A percentile compares a stretch with the other conserved stretches of the same genome.
These are phyloP conservation scores for Penicillium diatomitis DNA, from an alignment of 495 filamentous ascomycete genomes.

Conservation along the genomic window DNA sequence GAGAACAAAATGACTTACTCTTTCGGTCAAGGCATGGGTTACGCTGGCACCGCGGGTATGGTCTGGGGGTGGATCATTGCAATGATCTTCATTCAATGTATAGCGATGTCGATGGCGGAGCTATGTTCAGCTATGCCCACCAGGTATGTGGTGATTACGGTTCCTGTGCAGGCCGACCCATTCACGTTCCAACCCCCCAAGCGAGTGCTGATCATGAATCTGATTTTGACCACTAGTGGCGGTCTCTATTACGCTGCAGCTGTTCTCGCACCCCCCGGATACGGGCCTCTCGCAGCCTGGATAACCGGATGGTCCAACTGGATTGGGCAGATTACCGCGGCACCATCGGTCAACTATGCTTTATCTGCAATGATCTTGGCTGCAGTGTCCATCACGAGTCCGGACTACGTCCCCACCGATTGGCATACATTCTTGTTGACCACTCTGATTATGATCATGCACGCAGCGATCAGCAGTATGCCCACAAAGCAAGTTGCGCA, in stretches of 20 bases:
- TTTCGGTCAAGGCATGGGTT: conserved; percentile 51
- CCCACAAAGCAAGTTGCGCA: conserved; percentile 65
- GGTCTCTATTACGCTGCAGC: conserved; percentile 74
- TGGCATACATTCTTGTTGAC: conserved; percentile 69
- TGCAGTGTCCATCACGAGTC: conserved; percentile 58
- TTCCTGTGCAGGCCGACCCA: too few species aligned
- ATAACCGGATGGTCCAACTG: conserved; percentile 70
- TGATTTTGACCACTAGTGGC: conserved; percentile 37
- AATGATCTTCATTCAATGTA: conserved; percentile 65
- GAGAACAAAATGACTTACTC: neutral
- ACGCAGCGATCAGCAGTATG: conserved; percentile 63
- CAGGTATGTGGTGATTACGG: conserved; percentile 21
- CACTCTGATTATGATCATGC: conserved; percentile 58
- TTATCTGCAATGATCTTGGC: conserved; percentile 66
- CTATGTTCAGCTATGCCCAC: conserved; percentile 62
- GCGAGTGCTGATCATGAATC: too few species aligned
- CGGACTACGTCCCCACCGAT: conserved; percentile 50
- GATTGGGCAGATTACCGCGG: conserved; percentile 60
- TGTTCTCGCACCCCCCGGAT: conserved; percentile 68
- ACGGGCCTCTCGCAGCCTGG: conserved; percentile 68
- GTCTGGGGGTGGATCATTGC: conserved; percentile 76
- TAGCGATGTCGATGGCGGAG: conserved; percentile 60
- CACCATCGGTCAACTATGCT: conserved; percentile 56
- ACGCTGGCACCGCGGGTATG: conserved; percentile 75
- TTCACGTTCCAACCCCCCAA: too few species aligned